Evolutionary conservation across 1,284 basidiomycete genomes (phyloP), one percentile per base, ranked within the genome.

Genomic region (Filobasidium uniguttulatum): DNA sequence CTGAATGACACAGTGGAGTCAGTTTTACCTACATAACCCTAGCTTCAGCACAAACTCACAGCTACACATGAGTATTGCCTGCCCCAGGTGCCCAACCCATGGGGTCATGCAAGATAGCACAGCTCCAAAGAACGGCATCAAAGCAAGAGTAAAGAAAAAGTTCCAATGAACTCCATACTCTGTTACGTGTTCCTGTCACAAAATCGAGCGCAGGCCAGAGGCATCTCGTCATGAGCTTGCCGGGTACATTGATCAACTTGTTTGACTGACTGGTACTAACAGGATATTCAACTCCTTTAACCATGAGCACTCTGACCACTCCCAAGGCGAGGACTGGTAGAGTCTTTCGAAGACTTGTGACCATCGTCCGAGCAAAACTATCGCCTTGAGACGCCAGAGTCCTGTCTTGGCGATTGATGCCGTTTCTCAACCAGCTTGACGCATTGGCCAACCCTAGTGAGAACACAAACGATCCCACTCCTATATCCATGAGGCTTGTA

Each of bases 81-180:
- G n/a, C n/a, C n/a, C n/a, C n/a, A n/a, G n/a, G n/a, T n/a, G 75
- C 0, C 82, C 77, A 2, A 81, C 49, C 15, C 63, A 64, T 10
- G 69, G 62, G 31, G 85, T 75, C 5, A 85, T 43, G 0, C 83
- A 82, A 52, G 34, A 83, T 80, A 6, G 88, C 0, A 80, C 50
- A 0, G 83, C 77, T 56, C 88, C 82, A 5, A 87, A 67, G 1
- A 85, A 65, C 0, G 91, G 91, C 2, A 97, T 66, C 1, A 86
- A 56, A 0, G 81, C 88, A 12, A 98, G 74, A 0, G 94, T 97
- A 60, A 97, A 77, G 75, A 98, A 98, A 68, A 98, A 98, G 66
- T 98, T 98, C 94, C 94, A 98, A 62, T 97, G 91, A 0, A 81
- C 80, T 1, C 94, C 94, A 58, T 98, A 98, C 70, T 98, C 93